Base-by-base conservation (phyloP, 208 protist genomes). In the Wallacemonas collosoma region DNA sequence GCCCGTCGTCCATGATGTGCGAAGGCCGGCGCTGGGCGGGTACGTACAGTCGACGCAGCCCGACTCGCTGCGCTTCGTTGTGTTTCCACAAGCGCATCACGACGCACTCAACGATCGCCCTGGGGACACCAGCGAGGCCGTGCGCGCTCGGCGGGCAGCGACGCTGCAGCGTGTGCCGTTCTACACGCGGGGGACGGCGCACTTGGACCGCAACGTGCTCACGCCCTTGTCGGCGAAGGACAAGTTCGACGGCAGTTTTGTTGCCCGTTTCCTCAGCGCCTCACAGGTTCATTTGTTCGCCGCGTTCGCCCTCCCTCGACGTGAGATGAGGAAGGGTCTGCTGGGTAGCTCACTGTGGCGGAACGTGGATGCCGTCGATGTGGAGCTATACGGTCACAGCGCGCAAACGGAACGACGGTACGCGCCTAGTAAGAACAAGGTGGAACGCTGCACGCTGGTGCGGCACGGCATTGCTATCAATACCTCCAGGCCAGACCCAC, bases 81-180 rank as follows among this genome's bases (percentile, higher is more conserved):
- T 89, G 58, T 91, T 91, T 54, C 86, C 86, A 12, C 86, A 91
- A 63, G 60, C 62, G 11, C 39, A 53, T 2, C 83, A 88, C 43
- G 26, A 26, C 26, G 26, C 26, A 26, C 26, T 26, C 26, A 26
- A 26, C 26, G 26, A 26, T 26, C 26, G 26, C 26, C 26, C 26
- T 26, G 26, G 26, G 26, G 26, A 26, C 26, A 26, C 26, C 26
- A 26, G 26, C 0, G 26, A 26, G 26, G 26, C 26, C 26, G 26
- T 26, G 26, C 26, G 26, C 26, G 26, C 26, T 26, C 26, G 26
- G 26, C 26, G 26, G 26, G 26, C 26, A 26, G 26, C 26, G 26
- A 69, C 47, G 50, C 79, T 64, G 36, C 85, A 89, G 62, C 50
- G 68, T 36, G 68, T 87, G 14, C 62, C 78, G 6, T 78, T 55